Evolutionary conservation across 768 basidiomycete species (phyloP).

Genomic region (Boletellus emodensis): DNA sequence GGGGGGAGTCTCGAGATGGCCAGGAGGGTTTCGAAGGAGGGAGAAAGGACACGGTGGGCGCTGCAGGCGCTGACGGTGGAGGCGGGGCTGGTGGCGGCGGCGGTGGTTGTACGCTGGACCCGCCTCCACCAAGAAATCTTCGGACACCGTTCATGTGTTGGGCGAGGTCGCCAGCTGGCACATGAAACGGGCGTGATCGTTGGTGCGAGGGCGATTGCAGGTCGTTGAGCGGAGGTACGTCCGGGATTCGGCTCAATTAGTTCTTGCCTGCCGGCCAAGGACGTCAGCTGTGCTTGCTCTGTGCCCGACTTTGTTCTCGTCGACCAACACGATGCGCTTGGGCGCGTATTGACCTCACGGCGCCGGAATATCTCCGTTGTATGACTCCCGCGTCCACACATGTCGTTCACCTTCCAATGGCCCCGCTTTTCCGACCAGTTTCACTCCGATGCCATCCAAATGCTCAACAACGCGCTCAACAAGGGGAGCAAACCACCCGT

Average conservation of each 20-base stretch:
- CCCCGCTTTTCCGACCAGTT: constrained; percentile 96
- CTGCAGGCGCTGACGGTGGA: constrained; percentile 23
- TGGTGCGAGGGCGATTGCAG: neutral
- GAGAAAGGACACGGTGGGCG: constrained; percentile 18
- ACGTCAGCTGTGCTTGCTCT: neutral
- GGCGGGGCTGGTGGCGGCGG: constrained; percentile 10
- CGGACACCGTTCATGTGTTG: constrained; percentile 67
- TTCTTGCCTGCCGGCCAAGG: neutral
- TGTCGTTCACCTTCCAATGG: constrained; percentile 95
- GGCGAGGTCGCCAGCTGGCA: constrained; percentile 15
- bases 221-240: neutral
- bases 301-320: constrained; percentile 9
- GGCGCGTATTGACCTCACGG: constrained; percentile 1
- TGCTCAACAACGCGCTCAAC: constrained; percentile 95
- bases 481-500: constrained; percentile 97
- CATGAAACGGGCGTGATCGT: constrained; percentile 20
- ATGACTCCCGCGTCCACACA: constrained; percentile 24
- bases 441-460: constrained; percentile 91
- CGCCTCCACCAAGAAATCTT: constrained; percentile 52
- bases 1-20: constrained; percentile 42
- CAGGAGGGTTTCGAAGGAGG: constrained; percentile 37
- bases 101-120: constrained; percentile 32
- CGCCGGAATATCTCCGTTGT: neutral
- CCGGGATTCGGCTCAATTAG: neutral
- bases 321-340: constrained; percentile 21